A percentile compares a stretch with the other conserved stretches of the same genome.
phyloP scores from a whole-genome alignment of 345 rosid species.

The Corchorus olitorius region DNA sequence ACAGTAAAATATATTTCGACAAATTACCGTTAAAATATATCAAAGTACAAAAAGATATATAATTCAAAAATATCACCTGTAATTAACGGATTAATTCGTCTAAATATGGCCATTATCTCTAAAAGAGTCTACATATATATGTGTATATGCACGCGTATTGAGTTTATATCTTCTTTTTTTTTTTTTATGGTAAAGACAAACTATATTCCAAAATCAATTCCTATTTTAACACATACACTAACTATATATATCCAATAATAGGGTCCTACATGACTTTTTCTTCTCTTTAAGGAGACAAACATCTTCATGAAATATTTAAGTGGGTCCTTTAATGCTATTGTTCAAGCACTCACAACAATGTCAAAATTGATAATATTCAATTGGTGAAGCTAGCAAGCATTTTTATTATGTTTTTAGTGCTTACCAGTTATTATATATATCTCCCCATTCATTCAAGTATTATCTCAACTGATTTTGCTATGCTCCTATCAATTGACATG shows the following conservation, averaged over 20 bases:
- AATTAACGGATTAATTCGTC: no score
- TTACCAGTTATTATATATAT: neutral
- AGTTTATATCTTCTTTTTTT: neutral
- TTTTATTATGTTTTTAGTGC: neutral
- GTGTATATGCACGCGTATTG: neutral
- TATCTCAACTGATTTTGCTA: neutral
- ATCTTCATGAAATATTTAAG: neutral
- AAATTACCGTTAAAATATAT: no score
- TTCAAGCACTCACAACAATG: constrained; percentile 9
- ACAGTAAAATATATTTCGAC: neutral
- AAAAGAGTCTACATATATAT: neutral
- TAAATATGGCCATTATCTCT: neutral
- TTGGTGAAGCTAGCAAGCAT: neutral
- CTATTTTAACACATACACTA: neutral
- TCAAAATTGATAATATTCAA: neutral
- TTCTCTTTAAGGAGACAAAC: constrained; percentile 7
- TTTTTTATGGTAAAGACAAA: neutral
- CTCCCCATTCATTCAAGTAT: neutral
- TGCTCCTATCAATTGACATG: neutral
- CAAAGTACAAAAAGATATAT: no score
- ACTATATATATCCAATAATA: neutral
- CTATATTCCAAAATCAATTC: neutral
- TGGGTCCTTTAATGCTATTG: neutral
- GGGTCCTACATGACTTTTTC: constrained; percentile 13
- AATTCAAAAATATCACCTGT: no score